Percentiles rank a stretch among this genome's conserved stretches.
Evolutionary conservation across 495 filamentous ascomycete genomes (phyloP).

Genomic region (Evernia prunastri): DNA sequence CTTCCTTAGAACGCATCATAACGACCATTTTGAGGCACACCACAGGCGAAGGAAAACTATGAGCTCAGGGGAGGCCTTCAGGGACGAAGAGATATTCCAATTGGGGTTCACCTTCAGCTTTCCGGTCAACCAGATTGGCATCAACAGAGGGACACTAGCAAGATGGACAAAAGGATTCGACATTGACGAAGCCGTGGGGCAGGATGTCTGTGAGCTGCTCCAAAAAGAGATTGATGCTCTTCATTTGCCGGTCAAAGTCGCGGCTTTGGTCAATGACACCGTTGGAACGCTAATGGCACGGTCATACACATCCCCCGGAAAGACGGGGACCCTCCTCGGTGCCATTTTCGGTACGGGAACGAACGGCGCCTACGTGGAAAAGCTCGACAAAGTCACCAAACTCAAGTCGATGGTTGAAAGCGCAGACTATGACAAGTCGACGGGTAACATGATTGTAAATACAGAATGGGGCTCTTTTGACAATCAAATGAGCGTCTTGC

Average conservation of each 20-base stretch:
- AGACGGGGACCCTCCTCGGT: conserved; percentile 77
- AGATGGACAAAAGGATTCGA: conserved; percentile 99
- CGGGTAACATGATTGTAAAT: conserved; percentile 95
- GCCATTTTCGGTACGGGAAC: conserved; percentile 60
- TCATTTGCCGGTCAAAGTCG: conserved; percentile 80
- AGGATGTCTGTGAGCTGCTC: conserved; percentile 87
- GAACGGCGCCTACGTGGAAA: conserved; percentile 41
- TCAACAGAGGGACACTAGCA: conserved; percentile 87
- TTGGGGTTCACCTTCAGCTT: conserved; percentile 98
- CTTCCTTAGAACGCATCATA: conserved; percentile 83
- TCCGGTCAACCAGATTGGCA: conserved; percentile 85
- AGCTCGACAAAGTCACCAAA: conserved; percentile 45
- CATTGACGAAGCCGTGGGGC: conserved; percentile 83
- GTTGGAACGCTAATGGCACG: conserved; percentile 97
- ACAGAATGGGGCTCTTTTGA: conserved; percentile 99
- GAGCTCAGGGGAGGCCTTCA: conserved; percentile 46
- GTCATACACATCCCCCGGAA: conserved; percentile 86
- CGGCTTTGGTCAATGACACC: conserved; percentile 94
- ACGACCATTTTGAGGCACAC: conserved; percentile 76
- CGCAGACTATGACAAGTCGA: conserved; percentile 67
- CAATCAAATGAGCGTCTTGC: conserved; percentile 80
- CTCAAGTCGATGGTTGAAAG: conserved; percentile 37
- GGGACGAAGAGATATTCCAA: conserved; percentile 70
- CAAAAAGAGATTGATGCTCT: conserved; percentile 88
- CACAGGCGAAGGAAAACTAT: conserved; percentile 51